Conservation (phyloP, 2,329 filamentous ascomycete species). For the Penicillium palitans region DNA sequence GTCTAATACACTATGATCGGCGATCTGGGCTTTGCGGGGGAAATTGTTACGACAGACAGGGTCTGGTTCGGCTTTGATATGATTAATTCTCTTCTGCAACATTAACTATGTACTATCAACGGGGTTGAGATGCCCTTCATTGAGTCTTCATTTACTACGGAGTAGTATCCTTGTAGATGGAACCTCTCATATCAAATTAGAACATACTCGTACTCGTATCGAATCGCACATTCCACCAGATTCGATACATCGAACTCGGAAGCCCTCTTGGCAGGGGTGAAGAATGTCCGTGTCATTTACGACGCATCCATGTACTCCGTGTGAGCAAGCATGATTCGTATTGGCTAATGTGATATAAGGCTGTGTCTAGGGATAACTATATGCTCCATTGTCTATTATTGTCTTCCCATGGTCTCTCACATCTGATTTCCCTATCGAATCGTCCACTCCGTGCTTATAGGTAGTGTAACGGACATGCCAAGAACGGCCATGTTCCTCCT, state of each 20-base stretch:
- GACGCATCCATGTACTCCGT: not conserved
- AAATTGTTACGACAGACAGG: not conserved
- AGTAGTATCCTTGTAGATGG: not conserved
- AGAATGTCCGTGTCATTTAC: not conserved
- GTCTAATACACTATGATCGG: not conserved
- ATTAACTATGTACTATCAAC: not conserved
- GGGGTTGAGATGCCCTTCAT: not conserved
- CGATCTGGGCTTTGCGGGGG: not conserved
- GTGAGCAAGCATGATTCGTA: not conserved
- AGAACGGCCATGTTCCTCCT: not conserved
- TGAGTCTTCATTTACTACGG: not conserved
- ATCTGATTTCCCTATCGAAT: not conserved
- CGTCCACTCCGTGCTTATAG: not conserved
- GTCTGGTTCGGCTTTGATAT: not conserved
- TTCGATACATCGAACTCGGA: not conserved
- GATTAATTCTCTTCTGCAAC: not conserved
- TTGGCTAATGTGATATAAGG: not conserved
- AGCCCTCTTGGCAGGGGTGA: slow-evolving; percentile 3
- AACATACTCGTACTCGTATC: not conserved
- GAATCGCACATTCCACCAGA: not conserved
- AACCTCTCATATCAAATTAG: not conserved
- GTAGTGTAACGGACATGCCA: not conserved
- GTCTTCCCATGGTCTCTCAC: not conserved
- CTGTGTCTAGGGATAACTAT: not conserved
- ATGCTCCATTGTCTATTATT: not conserved